Percentiles rank a stretch among this genome's conserved stretches.
Conservation (phyloP, 441 rosid species). For the Gossypium schwendimanii region DNA sequence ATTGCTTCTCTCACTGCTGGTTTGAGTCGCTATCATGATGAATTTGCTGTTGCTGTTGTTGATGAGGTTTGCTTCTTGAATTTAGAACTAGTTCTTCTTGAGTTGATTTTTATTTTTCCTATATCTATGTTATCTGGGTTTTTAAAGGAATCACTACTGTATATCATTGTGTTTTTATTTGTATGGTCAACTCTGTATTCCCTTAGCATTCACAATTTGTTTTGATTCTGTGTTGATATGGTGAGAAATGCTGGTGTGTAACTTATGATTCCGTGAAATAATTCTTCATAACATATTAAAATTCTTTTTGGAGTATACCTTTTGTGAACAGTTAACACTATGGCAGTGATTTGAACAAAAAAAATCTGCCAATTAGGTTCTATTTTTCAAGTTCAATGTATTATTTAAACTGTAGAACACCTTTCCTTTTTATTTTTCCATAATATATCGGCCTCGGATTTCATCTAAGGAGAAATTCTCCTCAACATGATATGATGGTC, state of each 20-base stretch:
- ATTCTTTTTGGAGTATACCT: not conserved
- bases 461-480: not conserved
- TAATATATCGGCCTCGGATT: not conserved
- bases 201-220: not conserved
- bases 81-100: slow-evolving; percentile 3
- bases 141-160: not conserved
- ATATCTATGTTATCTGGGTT: not conserved
- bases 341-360: not conserved
- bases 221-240: not conserved
- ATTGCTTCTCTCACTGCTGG: slow-evolving; percentile 97
- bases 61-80: slow-evolving; percentile 73
- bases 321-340: not conserved
- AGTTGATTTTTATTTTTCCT: slow-evolving; percentile 7
- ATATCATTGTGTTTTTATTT: not conserved
- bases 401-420: not conserved
- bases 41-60: slow-evolving; percentile 94
- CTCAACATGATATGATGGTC: not conserved
- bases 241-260: not conserved
- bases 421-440: not conserved
- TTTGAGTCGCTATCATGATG: slow-evolving; percentile 96
- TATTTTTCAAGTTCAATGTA: not conserved
- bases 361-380: not conserved
- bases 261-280: not conserved
- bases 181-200: not conserved
- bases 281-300: not conserved